Conservation (phyloP, 768 basidiomycete species). For the Hygrocybe punicea region DNA sequence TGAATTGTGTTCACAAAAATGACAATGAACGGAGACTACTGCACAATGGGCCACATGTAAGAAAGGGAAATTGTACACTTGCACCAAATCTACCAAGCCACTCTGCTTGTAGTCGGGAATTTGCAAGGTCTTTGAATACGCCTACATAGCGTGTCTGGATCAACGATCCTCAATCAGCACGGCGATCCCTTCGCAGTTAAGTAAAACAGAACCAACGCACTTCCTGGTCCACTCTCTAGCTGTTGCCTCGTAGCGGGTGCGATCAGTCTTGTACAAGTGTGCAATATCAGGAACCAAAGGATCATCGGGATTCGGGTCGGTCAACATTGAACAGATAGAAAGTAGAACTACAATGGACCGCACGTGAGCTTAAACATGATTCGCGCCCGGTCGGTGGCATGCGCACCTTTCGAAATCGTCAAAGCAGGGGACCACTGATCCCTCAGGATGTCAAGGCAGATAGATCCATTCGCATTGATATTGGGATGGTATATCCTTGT, state of each 20-base stretch:
- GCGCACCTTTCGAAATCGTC: slow-evolving; percentile 94
- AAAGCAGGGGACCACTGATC: slow-evolving; percentile 99
- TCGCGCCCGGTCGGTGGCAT: not conserved
- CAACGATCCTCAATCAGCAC: not conserved
- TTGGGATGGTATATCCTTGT: slow-evolving; percentile 99
- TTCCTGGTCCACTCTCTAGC: slow-evolving; percentile 99
- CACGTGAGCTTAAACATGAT: not conserved
- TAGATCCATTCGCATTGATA: slow-evolving; percentile 99
- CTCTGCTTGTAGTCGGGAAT: slow-evolving; percentile 47
- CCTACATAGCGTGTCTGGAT: slow-evolving; percentile 40
- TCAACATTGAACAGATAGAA: slow-evolving; percentile 99
- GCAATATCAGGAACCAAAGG: slow-evolving; percentile 98
- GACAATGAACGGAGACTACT: slow-evolving; percentile 22
- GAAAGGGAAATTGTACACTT: slow-evolving; percentile 6
- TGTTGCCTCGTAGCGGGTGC: slow-evolving; percentile 93
- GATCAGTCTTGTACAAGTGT: slow-evolving; percentile 98
- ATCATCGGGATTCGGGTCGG: slow-evolving; percentile 99
- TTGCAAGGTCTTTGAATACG: slow-evolving; percentile 1
- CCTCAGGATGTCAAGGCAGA: slow-evolving; percentile 96
- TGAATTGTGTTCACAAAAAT: not conserved
- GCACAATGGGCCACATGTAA: slow-evolving; percentile 23
- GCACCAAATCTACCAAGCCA: slow-evolving; percentile 29
- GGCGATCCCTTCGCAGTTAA: not conserved
- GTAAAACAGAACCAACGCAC: slow-evolving; percentile 47
- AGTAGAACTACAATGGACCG: slow-evolving; percentile 62